These are phyloP conservation scores for Blastobotrys persicus DNA, from an alignment of 1,139 yeast genomes.

Conservation along the genomic window DNA sequence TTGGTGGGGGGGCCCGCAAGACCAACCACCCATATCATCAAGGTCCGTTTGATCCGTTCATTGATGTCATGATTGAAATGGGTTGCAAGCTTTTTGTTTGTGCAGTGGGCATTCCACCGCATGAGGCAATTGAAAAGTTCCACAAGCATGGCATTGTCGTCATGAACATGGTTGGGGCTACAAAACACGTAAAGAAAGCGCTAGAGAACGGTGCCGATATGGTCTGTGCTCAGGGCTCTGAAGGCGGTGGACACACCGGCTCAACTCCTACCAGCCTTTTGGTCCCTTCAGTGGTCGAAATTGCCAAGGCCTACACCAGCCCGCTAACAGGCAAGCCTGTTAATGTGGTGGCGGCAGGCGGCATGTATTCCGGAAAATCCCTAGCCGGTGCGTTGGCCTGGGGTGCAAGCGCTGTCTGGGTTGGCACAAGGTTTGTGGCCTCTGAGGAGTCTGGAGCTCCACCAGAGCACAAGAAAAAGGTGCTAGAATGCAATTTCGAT, in stretches of 20 bases:
- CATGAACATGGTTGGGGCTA: slow-evolving; percentile 44
- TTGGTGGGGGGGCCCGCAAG: slow-evolving; percentile 32
- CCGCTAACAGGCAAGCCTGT: slow-evolving; percentile 31
- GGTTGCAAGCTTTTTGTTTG: slow-evolving; percentile 29
- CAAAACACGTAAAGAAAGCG: slow-evolving; percentile 45
- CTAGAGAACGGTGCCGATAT: slow-evolving; percentile 37
- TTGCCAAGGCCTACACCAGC: slow-evolving; percentile 29
- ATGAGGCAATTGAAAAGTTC: slow-evolving; percentile 37
- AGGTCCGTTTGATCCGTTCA: slow-evolving; percentile 26
- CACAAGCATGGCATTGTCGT: slow-evolving; percentile 44
- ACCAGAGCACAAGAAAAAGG: slow-evolving; percentile 27
- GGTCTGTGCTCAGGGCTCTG: slow-evolving; percentile 49
- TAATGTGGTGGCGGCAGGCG: slow-evolving; percentile 47
- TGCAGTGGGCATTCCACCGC: slow-evolving; percentile 46
- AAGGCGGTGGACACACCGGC: slow-evolving; percentile 55
- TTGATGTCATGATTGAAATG: slow-evolving; percentile 28
- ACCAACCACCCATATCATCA: slow-evolving; percentile 32
- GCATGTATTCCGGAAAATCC: slow-evolving; percentile 40
- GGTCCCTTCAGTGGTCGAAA: slow-evolving; percentile 42
- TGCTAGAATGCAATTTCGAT: slow-evolving; percentile 25
- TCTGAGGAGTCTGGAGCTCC: slow-evolving; percentile 33
- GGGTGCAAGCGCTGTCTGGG: slow-evolving; percentile 49
- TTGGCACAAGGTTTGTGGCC: slow-evolving; percentile 37
- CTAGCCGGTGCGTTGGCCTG: slow-evolving; percentile 36
- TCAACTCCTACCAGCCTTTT: slow-evolving; percentile 23